These are phyloP conservation scores for Alternaria panax DNA, from an alignment of 2,329 filamentous ascomycete genomes.

Conservation along the genomic window DNA sequence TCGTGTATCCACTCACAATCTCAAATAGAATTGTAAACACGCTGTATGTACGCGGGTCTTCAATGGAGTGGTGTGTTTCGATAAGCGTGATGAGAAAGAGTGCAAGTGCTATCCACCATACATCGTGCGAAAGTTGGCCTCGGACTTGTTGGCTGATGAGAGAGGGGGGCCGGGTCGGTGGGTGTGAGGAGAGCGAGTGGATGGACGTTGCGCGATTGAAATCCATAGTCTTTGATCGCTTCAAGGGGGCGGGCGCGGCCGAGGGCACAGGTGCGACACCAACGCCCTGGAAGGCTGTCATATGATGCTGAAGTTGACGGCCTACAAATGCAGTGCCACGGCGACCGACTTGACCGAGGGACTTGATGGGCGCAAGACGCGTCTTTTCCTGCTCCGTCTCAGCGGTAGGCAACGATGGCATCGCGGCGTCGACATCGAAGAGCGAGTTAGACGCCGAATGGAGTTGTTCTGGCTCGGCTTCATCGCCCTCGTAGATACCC, in stretches of 20 bases:
- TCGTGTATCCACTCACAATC: constrained; percentile 33
- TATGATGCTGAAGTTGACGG: constrained; percentile 29
- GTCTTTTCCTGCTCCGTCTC: constrained; percentile 13
- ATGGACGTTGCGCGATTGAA: constrained; percentile 28
- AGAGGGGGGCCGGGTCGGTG: constrained; percentile 23
- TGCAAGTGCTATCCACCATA: constrained; percentile 33
- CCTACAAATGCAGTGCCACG: constrained; percentile 32
- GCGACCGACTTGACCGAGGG: constrained; percentile 17
- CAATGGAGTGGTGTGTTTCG: constrained; percentile 32
- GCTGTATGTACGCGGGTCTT: constrained; percentile 28
- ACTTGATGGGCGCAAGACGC: constrained; percentile 11
- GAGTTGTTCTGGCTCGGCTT: constrained; percentile 29
- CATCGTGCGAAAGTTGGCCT: constrained; percentile 32
- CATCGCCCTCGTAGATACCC: constrained; percentile 30
- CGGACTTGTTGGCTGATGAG: constrained; percentile 32
- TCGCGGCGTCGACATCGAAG: constrained; percentile 27
- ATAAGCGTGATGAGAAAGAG: constrained; percentile 34
- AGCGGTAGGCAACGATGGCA: constrained; percentile 16
- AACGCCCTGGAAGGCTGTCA: constrained; percentile 33
- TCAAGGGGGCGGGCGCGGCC: constrained; percentile 11
- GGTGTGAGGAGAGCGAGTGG: constrained; percentile 25
- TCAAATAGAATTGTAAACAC: constrained; percentile 33
- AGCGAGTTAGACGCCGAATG: constrained; percentile 30
- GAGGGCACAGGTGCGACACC: constrained; percentile 23
- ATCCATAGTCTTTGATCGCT: constrained; percentile 24